These are phyloP conservation scores for Peniophora sp. DNA, from an alignment of 1,284 basidiomycete genomes.

Conservation along the genomic window DNA sequence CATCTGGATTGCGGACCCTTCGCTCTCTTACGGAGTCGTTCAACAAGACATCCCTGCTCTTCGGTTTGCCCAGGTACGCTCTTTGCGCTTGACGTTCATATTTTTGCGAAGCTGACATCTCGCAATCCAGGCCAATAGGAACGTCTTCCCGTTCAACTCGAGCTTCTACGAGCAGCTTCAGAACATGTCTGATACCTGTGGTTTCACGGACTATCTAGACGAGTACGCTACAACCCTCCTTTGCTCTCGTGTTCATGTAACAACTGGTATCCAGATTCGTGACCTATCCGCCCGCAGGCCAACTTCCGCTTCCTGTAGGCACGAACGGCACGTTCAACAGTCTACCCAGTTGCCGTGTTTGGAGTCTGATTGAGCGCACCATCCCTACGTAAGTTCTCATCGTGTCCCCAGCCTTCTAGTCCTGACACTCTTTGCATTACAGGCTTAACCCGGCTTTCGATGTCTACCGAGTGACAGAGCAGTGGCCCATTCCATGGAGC, in stretches of 20 bases:
- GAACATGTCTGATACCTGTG: constrained; percentile 28
- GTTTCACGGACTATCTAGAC: constrained; percentile 31
- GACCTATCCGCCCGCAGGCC: constrained; percentile 33
- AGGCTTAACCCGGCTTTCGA: constrained; percentile 52
- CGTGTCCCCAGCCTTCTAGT: too few relatives aligned
- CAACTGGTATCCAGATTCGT: constrained; percentile 13
- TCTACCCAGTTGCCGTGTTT: constrained; percentile 32
- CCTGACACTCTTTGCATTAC: too few relatives aligned
- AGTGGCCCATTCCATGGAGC: constrained; percentile 32
- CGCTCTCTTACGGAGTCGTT: constrained; percentile 25
- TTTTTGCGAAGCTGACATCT: too few relatives aligned
- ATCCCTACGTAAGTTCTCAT: constrained; percentile 36
- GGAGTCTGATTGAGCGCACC: constrained; percentile 25
- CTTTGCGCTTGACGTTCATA: too few relatives aligned
- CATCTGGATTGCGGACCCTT: constrained; percentile 32
- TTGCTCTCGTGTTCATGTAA: too few relatives aligned
- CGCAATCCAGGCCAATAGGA: constrained; percentile 44
- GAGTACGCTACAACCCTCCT: constrained; percentile 7
- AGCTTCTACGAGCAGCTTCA: constrained; percentile 24
- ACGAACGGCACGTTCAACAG: constrained; percentile 22
- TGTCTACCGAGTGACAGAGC: constrained; percentile 28
- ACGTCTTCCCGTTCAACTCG: constrained; percentile 38
- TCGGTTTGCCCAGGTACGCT: constrained; percentile 27
- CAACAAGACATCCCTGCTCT: constrained; percentile 32
- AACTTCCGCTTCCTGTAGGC: constrained; percentile 38